phyloP scores from a whole-genome alignment of 139 green algal species.

The Chlamydomonas urium region DNA sequence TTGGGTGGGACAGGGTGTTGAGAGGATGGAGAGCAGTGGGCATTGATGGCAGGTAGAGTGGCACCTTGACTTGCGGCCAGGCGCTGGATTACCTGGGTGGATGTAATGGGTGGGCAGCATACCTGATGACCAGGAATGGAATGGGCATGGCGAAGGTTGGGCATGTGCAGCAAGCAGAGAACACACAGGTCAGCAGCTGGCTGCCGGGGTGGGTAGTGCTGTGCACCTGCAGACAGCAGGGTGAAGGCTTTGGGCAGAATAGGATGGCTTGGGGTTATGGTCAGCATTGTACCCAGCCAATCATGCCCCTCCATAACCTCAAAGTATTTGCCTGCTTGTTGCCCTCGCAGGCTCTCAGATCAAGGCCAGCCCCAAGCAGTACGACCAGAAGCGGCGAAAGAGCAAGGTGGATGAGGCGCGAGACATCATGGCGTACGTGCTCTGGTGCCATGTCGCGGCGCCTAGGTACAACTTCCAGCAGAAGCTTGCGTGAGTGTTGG shows the following conservation, averaged over 20 bases:
- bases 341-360: constrained; percentile 4
- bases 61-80: constrained; percentile 82
- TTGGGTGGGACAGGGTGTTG: background rate
- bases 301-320: too few species aligned
- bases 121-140: too few species aligned
- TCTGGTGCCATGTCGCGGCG: constrained; percentile 93
- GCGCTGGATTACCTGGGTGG: constrained; percentile 90
- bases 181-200: too few species aligned
- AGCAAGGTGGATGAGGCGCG: constrained; percentile 85
- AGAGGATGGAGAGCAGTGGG: background rate
- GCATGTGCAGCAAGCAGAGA: too few species aligned
- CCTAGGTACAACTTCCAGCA: constrained; percentile 77
- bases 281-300: background rate
- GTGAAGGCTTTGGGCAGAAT: too few species aligned
- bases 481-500: constrained; percentile 55
- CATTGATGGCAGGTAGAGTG: constrained; percentile 72
- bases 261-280: too few species aligned
- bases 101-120: too few species aligned
- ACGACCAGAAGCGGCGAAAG: constrained; percentile 43
- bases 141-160: too few species aligned
- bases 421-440: constrained; percentile 88
- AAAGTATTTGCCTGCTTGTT: background rate
- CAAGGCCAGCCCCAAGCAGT: constrained; percentile 7
- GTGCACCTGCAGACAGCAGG: too few species aligned
- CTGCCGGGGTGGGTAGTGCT: too few species aligned